Percentiles rank a stretch among this genome's conserved stretches.
phyloP scores from a whole-genome alignment of 441 rosid genomes.

The Bocquillonia castaneifolia region DNA sequence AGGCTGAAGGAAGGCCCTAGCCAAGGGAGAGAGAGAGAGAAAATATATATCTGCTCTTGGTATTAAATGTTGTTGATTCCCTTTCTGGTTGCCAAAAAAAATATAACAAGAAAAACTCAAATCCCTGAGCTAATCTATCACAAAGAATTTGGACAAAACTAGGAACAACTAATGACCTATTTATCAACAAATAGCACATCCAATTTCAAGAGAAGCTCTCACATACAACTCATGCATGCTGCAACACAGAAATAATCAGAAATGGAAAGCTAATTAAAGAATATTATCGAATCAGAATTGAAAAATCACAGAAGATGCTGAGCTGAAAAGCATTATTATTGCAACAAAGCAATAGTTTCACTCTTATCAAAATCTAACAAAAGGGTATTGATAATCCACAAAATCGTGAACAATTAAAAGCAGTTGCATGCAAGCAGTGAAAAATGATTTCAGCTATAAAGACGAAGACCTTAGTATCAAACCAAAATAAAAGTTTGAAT shows the following conservation, averaged over 20 bases:
- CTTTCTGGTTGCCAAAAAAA: neutral
- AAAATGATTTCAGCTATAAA: neutral
- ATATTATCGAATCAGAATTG: too few relatives aligned
- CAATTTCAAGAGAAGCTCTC: neutral
- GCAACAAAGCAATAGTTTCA: neutral
- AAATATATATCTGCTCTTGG: too few relatives aligned
- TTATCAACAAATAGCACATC: neutral
- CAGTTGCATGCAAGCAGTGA: slow-evolving; percentile 1
- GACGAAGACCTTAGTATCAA: neutral
- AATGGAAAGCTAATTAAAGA: neutral
- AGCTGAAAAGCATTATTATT: neutral
- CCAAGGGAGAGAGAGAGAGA: too few relatives aligned
- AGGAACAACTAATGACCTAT: too few relatives aligned
- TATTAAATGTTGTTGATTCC: neutral
- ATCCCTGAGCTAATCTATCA: neutral
- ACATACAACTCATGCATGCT: neutral
- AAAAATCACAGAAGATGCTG: too few relatives aligned
- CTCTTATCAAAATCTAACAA: neutral
- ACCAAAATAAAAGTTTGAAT: too few relatives aligned
- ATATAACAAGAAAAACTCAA: neutral
- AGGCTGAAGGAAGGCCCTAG: neutral
- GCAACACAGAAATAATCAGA: neutral
- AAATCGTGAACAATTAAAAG: neutral
- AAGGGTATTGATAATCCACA: neutral
- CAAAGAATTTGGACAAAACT: too few relatives aligned